Evolutionary conservation across 257 asterid genomes (phyloP).

Genomic region (Fraxinus pennsylvanica): DNA sequence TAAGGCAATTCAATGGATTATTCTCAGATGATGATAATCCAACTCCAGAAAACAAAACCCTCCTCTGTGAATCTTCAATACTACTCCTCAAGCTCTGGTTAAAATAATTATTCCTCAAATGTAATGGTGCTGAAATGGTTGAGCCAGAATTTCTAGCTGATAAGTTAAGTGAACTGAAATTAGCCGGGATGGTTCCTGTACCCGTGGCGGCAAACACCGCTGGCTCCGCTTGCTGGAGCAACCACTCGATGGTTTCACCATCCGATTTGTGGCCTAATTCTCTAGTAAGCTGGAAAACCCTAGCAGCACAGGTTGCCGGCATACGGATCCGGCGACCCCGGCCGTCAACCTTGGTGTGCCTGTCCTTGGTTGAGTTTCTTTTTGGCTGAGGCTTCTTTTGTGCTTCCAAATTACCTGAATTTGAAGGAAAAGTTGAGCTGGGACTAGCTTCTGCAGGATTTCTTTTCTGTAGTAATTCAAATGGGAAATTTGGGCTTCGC

Average conservation of each 20-base stretch:
- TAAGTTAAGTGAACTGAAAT: constrained; percentile 63
- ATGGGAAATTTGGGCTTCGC: constrained; percentile 48
- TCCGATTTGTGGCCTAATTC: constrained; percentile 60
- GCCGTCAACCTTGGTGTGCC: constrained; percentile 67
- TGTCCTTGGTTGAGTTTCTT: constrained; percentile 53
- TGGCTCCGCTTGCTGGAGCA: constrained; percentile 87
- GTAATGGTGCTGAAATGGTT: constrained; percentile 56
- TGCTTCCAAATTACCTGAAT: not conserved
- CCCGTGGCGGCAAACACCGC: constrained; percentile 89
- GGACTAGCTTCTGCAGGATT: constrained; percentile 33
- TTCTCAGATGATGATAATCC: constrained; percentile 38
- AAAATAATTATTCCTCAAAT: constrained; percentile 30
- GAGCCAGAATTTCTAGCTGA: constrained; percentile 66
- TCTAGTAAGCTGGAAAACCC: constrained; percentile 77
- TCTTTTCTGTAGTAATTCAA: constrained; percentile 53
- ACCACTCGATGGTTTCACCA: constrained; percentile 65
- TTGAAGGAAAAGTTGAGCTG: constrained; percentile 11
- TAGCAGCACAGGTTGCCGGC: constrained; percentile 82
- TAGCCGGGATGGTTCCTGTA: constrained; percentile 88
- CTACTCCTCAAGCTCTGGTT: constrained; percentile 27
- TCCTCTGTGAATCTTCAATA: constrained; percentile 21
- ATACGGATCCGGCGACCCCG: constrained; percentile 75
- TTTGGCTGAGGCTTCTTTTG: constrained; percentile 52
- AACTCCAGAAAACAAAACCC: constrained; percentile 30
- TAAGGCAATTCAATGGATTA: constrained; percentile 29